Percentiles rank a stretch among this genome's conserved stretches.
Conservation (phyloP, 2,329 filamentous ascomycete genomes). For the Ophiostoma piceae region DNA sequence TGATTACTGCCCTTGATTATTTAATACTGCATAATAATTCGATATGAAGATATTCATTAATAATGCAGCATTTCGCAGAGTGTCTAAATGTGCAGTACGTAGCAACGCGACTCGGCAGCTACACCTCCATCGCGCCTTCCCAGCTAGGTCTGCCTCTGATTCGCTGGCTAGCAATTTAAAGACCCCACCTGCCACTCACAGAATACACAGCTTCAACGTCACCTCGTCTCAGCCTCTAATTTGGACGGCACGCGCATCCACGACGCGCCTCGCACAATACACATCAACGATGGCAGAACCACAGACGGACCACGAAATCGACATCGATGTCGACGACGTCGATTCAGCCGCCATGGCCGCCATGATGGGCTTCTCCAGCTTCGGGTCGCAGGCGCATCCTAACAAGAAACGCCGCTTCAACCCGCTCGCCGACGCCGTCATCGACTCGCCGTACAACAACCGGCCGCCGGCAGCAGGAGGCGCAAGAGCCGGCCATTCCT, state of each 20-base stretch:
- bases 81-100: background rate
- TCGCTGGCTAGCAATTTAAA: background rate
- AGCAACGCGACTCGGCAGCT: background rate
- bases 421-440: conserved; percentile 47
- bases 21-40: too few species aligned
- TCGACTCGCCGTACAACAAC: conserved; percentile 32
- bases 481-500: too few species aligned
- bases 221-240: background rate
- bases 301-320: conserved; percentile 19
- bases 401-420: conserved; percentile 66
- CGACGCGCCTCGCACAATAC: background rate
- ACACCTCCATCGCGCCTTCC: background rate
- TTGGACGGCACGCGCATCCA: background rate
- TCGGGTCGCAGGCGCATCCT: conserved; percentile 51
- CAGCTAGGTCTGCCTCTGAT: background rate
- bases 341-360: conserved; percentile 56
- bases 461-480: conserved; percentile 18
- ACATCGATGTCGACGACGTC: conserved; percentile 28
- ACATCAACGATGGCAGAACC: conserved; percentile 2
- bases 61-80: too few species aligned
- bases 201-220: background rate
- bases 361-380: conserved; percentile 68
- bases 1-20: too few species aligned
- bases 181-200: background rate
- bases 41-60: too few species aligned